Conservation (phyloP, 768 basidiomycete genomes). For the Trametes punicea region DNA sequence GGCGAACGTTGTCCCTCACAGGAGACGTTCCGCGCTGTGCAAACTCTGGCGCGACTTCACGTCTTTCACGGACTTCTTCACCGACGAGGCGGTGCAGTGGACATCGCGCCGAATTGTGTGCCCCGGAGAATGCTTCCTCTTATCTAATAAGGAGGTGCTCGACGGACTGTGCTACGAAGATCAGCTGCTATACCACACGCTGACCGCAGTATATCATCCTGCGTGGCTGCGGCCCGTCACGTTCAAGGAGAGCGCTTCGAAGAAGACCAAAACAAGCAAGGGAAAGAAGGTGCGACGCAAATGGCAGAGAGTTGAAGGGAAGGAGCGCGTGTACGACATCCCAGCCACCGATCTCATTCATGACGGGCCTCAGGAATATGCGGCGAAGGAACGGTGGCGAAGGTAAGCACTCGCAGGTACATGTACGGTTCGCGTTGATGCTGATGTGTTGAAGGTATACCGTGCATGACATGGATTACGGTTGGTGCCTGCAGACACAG, state of each 20-base stretch:
- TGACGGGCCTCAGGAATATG: neutral
- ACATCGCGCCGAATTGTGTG: neutral
- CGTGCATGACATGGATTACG: neutral
- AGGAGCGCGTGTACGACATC: neutral
- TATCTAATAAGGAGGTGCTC: neutral
- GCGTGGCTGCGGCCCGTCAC: neutral
- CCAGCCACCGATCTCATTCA: neutral
- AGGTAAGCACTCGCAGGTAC: neutral
- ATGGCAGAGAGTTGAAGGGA: neutral
- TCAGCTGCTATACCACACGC: neutral
- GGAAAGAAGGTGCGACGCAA: neutral
- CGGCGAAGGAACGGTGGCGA: neutral
- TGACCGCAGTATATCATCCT: neutral
- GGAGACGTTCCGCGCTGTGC: neutral
- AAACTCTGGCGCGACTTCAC: neutral
- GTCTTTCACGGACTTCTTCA: neutral
- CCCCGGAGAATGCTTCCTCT: constrained; percentile 5
- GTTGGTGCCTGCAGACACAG: neutral
- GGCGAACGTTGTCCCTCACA: neutral
- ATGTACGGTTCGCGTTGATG: no score
- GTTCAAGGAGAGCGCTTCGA: no score
- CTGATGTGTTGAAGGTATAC: neutral
- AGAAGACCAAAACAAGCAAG: neutral
- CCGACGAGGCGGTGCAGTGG: neutral
- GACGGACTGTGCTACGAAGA: constrained; percentile 1